Evolutionary conservation across 768 basidiomycete genomes (phyloP), one percentile per base, ranked within the genome.

Genomic region (Gautieria morchelliformis): DNA sequence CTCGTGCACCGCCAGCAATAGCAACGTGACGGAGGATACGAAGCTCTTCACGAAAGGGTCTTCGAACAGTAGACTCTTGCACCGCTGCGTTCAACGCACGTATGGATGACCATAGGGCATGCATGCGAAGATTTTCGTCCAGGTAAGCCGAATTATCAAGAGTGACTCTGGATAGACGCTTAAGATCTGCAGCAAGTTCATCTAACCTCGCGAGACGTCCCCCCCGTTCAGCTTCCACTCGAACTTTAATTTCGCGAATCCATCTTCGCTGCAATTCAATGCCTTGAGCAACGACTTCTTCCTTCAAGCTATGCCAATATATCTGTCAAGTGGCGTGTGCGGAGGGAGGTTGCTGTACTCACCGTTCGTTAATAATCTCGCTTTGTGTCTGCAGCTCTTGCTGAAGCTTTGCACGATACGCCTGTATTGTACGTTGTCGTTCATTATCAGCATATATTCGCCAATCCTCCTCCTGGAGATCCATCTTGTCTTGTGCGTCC

Each of bases 241-340:
- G 87, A 51, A 93, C 79, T 74, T 97, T 96, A 76, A 98, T 85
- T 58, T 97, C 93, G 33, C 91, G 84, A 42, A 99, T 89, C 94
- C 95, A 98, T 54, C 91, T 81, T 51, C 93, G 85, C 68, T 98
- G 96, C 22, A 98, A 83, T 71, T 98, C 96, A 65, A 99, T 93
- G 17, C 94, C 96, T 69, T 98, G 94, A 3, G 93, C 87, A 52
- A 98, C 79, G 53, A 98, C 92, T 68, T 95, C 93, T 68, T 95
- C 91, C 68, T 87, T 89, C 58, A 99, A 77, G 42, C 93, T 96
- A 15, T 19, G 53, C 41, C 58, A 41, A 14, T 19, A 10, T 24
- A 2, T 49, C 3, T 30, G 24, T 33, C 10, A 24, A 49, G 35
- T 14, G 10, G 10, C 4, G 35, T 37, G 14, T 3, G 11, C 24